Evolutionary conservation across 805 yeast species (phyloP), one percentile per base, ranked within the genome.

Genomic region (Kodamaea hsintzibuensis): DNA sequence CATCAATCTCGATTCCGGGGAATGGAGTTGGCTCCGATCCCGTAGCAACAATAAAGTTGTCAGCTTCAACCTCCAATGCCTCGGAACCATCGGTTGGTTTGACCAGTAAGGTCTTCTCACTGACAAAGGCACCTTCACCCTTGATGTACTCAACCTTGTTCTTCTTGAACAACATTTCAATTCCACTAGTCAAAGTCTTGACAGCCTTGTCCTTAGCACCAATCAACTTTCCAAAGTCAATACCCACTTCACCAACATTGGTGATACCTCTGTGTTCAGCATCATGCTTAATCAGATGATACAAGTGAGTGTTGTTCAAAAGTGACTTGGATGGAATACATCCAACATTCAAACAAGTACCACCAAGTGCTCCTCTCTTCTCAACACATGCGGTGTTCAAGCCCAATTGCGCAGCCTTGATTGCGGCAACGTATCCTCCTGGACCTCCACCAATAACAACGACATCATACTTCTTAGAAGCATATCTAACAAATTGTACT

Each of bases 381-480:
- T 95, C 99, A 61, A 95, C 79, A 82, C 99, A 95, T 37, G 98
- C 99, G 52, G 97, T 91, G 74, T 92, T 86, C 64, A 80, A 82
- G 42, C 98, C 98, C 57, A 92, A 81, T 80, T 95, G 99, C 49
- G 99, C 99, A 56, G 97, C 97, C 75, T 91, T 93, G 73, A 95
- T 95, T 67, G 99, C 99, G 53, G 98, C 98, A 64, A 95, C 95
- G 73, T 95, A 95, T 58, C 99, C 99, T 74, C 98, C 99, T 62
- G 99, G 99, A 55, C 99, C 99, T 65, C 98, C 98, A 63, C 99
- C 99, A 68, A 95, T 88, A 64, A 95, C 90, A 52, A 93, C 96
- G 52, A 95, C 83, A 67, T 95, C 98, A 70, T 90, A 95, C 60
- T 76, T 73, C 57, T 79, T 69, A 30, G 79, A 74, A 55, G 70